Conservation (phyloP, 495 filamentous ascomycete species). For the Staphylotrichum tortipilum region DNA sequence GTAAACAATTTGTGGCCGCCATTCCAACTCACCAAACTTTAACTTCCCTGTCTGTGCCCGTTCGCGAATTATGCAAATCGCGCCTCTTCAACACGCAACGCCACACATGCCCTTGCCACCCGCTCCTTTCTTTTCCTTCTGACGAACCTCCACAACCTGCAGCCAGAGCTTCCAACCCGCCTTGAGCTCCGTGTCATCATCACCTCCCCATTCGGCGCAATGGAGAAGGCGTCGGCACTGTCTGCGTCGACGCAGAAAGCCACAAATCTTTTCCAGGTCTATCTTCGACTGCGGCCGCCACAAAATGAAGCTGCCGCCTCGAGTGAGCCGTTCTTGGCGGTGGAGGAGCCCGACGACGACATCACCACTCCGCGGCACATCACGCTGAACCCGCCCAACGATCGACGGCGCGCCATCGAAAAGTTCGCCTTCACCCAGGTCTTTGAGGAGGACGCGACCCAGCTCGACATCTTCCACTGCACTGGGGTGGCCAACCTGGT, state of each 20-base stretch:
- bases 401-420: conserved; percentile 79
- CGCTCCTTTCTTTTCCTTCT: too few species aligned
- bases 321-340: conserved; percentile 65
- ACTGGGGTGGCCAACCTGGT: conserved; percentile 67
- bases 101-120: too few species aligned
- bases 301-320: conserved; percentile 28
- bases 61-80: too few species aligned
- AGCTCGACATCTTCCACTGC: conserved; percentile 81
- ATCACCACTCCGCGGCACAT: conserved; percentile 62
- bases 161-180: too few species aligned
- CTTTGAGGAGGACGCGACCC: conserved; percentile 75
- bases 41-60: too few species aligned
- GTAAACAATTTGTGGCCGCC: conserved; percentile 6
- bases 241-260: conserved; percentile 24
- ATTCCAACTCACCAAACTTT: background rate
- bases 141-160: too few species aligned
- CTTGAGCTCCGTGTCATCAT: too few species aligned
- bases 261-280: conserved; percentile 76
- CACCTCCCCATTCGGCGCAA: background rate
- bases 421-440: conserved; percentile 91
- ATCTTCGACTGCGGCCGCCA: conserved; percentile 77
- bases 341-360: conserved; percentile 52
- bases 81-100: too few species aligned
- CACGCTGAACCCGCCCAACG: conserved; percentile 74
- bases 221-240: conserved; percentile 16